Conservation (phyloP, 208 protist genomes). For the Wallacemonas sp. region DNA sequence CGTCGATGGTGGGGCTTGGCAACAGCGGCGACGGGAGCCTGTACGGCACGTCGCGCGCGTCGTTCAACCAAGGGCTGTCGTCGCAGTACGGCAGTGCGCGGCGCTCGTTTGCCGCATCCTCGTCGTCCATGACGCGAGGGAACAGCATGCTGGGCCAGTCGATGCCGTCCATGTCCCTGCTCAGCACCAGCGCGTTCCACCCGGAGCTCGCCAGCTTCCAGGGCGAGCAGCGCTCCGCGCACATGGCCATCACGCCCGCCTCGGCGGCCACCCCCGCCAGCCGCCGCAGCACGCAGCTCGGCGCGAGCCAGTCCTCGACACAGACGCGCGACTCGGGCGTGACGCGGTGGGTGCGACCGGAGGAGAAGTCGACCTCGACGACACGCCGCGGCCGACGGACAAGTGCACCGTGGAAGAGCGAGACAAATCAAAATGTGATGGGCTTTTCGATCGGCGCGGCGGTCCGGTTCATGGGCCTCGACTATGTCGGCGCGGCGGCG, state of each 20-base stretch:
- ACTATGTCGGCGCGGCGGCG: not conserved
- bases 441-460: not conserved
- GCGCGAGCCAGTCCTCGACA: too few relatives aligned
- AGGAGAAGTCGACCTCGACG: not conserved
- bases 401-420: not conserved
- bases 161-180: not conserved
- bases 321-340: too few relatives aligned
- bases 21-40: not conserved
- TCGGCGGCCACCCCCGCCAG: not conserved
- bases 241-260: conserved; percentile 8
- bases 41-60: not conserved
- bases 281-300: too few relatives aligned
- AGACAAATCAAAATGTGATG: not conserved
- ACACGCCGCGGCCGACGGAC: not conserved
- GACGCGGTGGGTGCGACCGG: conserved; percentile 17
- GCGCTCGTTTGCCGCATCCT: not conserved
- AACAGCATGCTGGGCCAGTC: not conserved
- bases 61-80: not conserved
- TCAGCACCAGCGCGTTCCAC: not conserved
- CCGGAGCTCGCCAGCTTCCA: conserved; percentile 3
- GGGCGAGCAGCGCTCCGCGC: not conserved
- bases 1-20: not conserved
- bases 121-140: not conserved
- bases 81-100: not conserved
- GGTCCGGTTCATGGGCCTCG: not conserved